Conservation (phyloP, 768 basidiomycete species). For the Hortiboletus flavorubellus region DNA sequence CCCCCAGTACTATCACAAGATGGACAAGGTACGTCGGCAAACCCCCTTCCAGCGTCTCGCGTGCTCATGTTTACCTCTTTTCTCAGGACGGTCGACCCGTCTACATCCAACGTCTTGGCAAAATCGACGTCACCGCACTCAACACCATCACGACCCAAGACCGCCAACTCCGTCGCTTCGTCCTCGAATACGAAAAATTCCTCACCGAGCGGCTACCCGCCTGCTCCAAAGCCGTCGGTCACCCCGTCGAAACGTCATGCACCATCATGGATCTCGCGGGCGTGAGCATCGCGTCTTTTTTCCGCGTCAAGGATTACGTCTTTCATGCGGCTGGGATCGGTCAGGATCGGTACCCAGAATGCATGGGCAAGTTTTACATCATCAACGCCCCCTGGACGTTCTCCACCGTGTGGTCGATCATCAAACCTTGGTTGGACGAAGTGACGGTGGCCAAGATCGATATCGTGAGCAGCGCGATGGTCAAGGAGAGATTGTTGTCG, state of each 20-base stretch:
- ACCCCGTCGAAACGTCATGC: conserved; percentile 95
- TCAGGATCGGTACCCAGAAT: conserved; percentile 89
- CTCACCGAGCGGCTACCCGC: conserved; percentile 77
- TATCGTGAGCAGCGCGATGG: conserved; percentile 66
- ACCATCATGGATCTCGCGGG: conserved; percentile 90
- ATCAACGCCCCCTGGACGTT: conserved; percentile 97
- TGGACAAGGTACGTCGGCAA: conserved; percentile 64
- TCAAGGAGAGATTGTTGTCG: conserved; percentile 69
- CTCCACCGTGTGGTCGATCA: conserved; percentile 78
- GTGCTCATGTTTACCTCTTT: neutral
- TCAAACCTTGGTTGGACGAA: conserved; percentile 93
- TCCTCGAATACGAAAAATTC: conserved; percentile 92
- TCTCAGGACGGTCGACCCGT: conserved; percentile 90
- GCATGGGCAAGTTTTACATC: conserved; percentile 98
- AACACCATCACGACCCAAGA: conserved; percentile 82
- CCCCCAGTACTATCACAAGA: conserved; percentile 95
- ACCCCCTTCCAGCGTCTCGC: accelerated
- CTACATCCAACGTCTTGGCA: conserved; percentile 91
- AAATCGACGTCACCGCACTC: conserved; percentile 82
- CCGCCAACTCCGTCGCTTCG: conserved; percentile 83
- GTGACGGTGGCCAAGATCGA: conserved; percentile 95
- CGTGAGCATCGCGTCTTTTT: conserved; percentile 74
- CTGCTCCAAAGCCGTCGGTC: conserved; percentile 64
- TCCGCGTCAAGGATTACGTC: conserved; percentile 91
- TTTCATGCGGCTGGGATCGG: conserved; percentile 70